Conservation (phyloP, 495 filamentous ascomycete species). For the Aspergillus campestris region DNA sequence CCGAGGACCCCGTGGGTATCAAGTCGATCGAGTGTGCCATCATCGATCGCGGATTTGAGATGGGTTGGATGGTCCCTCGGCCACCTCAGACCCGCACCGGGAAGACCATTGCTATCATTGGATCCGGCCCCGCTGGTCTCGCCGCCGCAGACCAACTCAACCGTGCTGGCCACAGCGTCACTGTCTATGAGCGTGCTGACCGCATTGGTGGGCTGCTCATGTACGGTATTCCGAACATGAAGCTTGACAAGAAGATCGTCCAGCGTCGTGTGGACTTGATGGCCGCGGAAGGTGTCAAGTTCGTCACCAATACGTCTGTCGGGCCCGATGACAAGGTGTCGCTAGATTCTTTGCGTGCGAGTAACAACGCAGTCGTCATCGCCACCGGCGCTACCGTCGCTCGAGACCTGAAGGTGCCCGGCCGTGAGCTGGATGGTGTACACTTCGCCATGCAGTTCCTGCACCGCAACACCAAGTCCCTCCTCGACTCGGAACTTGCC, state of each 20-base stretch:
- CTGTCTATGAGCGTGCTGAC: slow-evolving; percentile 93
- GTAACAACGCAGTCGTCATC: slow-evolving; percentile 83
- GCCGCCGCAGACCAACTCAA: slow-evolving; percentile 94
- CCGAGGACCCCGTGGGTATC: slow-evolving; percentile 96
- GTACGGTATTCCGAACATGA: slow-evolving; percentile 99
- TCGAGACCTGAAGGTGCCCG: slow-evolving; percentile 88
- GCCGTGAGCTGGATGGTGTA: slow-evolving; percentile 84
- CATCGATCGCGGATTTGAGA: slow-evolving; percentile 98
- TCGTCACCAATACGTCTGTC: slow-evolving; percentile 67
- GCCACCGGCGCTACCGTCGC: slow-evolving; percentile 97
- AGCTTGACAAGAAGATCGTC: slow-evolving; percentile 97
- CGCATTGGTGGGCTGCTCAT: slow-evolving; percentile 91
- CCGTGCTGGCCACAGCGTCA: slow-evolving; percentile 82
- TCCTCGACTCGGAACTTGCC: slow-evolving; percentile 83
- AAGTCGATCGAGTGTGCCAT: slow-evolving; percentile 99
- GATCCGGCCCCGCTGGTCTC: slow-evolving; percentile 89
- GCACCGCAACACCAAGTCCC: slow-evolving; percentile 96
- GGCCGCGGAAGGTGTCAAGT: slow-evolving; percentile 82
- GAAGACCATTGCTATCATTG: slow-evolving; percentile 87
- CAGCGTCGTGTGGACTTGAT: slow-evolving; percentile 96
- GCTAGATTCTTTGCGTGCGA: slow-evolving; percentile 64
- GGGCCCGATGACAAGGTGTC: slow-evolving; percentile 66
- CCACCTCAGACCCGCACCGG: slow-evolving; percentile 76
- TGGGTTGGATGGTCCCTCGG: slow-evolving; percentile 94
- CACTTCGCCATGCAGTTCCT: slow-evolving; percentile 99